phyloP scores from a whole-genome alignment of 176 grass and related monocot genomes.

The Carex cristatella region DNA sequence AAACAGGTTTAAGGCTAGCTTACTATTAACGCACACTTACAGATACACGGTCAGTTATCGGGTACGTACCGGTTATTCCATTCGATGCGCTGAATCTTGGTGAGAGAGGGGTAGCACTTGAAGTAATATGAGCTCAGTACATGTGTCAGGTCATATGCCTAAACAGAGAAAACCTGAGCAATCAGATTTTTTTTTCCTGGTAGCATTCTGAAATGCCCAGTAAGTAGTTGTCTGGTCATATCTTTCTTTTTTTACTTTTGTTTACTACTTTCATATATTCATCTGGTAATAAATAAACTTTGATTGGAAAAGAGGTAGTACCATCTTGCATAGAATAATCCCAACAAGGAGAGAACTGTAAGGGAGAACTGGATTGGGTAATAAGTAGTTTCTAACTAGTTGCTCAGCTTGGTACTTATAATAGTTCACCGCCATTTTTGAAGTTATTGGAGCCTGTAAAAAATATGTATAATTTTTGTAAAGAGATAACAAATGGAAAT shows the following conservation, averaged over 20 bases:
- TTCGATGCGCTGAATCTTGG: slow-evolving; percentile 82
- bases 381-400: slow-evolving; percentile 80
- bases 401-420: slow-evolving; percentile 68
- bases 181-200: slow-evolving; percentile 9
- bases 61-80: slow-evolving; percentile 84
- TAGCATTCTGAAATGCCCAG: slow-evolving; percentile 5
- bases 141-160: slow-evolving; percentile 74
- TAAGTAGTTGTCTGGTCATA: slow-evolving; percentile 21
- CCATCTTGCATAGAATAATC: slow-evolving; percentile 94
- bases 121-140: slow-evolving; percentile 76
- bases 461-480: not conserved
- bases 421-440: slow-evolving; percentile 46
- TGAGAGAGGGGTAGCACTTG: slow-evolving; percentile 88
- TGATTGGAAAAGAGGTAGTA: slow-evolving; percentile 29
- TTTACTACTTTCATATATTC: slow-evolving; percentile 7
- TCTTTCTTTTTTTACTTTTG: slow-evolving; percentile 9
- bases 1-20: not conserved
- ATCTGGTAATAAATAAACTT: not conserved
- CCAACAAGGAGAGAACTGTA: slow-evolving; percentile 75
- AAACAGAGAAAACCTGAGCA: slow-evolving; percentile 12
- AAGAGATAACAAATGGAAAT: not conserved
- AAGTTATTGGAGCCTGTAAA: slow-evolving; percentile 38
- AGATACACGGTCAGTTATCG: slow-evolving; percentile 14
- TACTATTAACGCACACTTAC: not conserved
- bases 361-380: slow-evolving; percentile 72